A percentile compares a stretch with the other conserved stretches of the same genome.
These are phyloP conservation scores for Venturia carpophila DNA, from an alignment of 2,329 filamentous ascomycete species.

Conservation along the genomic window DNA sequence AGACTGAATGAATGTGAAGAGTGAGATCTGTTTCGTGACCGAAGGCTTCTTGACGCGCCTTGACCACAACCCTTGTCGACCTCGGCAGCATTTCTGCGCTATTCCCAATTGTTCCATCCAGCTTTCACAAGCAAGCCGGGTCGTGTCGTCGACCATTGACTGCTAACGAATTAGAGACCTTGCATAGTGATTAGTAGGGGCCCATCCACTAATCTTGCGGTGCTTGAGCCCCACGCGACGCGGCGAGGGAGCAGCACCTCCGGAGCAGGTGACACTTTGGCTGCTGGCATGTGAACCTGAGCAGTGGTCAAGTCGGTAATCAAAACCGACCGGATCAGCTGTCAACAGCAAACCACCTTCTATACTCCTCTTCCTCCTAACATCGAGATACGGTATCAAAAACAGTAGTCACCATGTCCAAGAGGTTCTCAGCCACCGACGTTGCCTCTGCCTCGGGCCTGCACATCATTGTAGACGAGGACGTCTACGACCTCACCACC, in stretches of 20 bases:
- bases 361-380: not conserved
- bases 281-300: constrained; percentile 6
- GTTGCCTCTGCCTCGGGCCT: constrained; percentile 75
- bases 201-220: not conserved
- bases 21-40: not conserved
- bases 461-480: constrained; percentile 86
- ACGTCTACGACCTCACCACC: constrained; percentile 88
- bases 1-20: not conserved
- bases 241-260: not conserved
- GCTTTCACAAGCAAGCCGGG: not conserved
- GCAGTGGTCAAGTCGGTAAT: not conserved
- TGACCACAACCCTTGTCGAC: not conserved
- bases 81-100: not conserved
- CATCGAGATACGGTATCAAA: not conserved
- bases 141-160: constrained; percentile 2
- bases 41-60: not conserved
- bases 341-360: not conserved
- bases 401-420: constrained; percentile 58
- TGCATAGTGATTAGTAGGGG: constrained; percentile 4
- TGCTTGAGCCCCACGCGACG: constrained; percentile 5
- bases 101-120: not conserved
- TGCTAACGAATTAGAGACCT: not conserved
- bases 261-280: constrained; percentile 6
- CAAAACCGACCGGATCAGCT: not conserved
- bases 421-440: constrained; percentile 74